phyloP scores from a whole-genome alignment of 805 yeast genomes.

The Wickerhamomyces bovis region DNA sequence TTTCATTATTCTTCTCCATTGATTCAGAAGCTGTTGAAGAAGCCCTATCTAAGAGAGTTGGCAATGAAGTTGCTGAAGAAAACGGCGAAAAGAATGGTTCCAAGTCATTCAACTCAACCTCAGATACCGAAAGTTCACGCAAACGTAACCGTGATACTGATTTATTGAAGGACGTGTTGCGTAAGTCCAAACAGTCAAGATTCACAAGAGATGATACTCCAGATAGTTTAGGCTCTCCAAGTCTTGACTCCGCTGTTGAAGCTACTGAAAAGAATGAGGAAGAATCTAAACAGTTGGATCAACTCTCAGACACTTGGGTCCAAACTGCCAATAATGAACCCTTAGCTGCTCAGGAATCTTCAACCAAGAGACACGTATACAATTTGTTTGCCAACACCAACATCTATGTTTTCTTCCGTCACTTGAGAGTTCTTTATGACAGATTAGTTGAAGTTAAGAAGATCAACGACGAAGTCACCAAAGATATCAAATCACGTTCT shows the following conservation, averaged over 20 bases:
- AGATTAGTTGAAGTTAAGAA: conserved; percentile 74
- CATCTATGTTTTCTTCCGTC: conserved; percentile 84
- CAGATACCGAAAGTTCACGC: conserved; percentile 18
- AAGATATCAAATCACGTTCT: conserved; percentile 59
- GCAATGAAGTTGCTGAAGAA: conserved; percentile 5
- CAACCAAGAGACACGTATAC: conserved; percentile 44
- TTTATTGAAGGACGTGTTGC: conserved; percentile 53
- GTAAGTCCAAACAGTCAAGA: conserved; percentile 40
- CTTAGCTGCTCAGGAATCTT: conserved; percentile 25
- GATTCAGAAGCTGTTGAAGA: conserved; percentile 43
- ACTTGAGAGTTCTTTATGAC: conserved; percentile 72
- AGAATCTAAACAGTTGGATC: conserved; percentile 22
- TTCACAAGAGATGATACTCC: conserved; percentile 23
- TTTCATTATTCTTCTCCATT: conserved; percentile 65
- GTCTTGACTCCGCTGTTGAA: conserved; percentile 17
- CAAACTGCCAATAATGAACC: conserved; percentile 16
- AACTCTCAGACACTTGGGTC: conserved; percentile 26
- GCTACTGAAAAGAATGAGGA: conserved; percentile 19
- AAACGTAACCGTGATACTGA: conserved; percentile 43
- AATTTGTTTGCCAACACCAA: conserved; percentile 86
- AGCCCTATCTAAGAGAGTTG: conserved; percentile 28
- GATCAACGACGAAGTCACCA: conserved; percentile 62
- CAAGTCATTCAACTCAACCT: conserved; percentile 5
- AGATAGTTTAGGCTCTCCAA: conserved; percentile 20
- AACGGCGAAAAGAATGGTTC: conserved; percentile 18